Conservation (phyloP, 768 basidiomycete genomes). For the Pholiota molesta region DNA sequence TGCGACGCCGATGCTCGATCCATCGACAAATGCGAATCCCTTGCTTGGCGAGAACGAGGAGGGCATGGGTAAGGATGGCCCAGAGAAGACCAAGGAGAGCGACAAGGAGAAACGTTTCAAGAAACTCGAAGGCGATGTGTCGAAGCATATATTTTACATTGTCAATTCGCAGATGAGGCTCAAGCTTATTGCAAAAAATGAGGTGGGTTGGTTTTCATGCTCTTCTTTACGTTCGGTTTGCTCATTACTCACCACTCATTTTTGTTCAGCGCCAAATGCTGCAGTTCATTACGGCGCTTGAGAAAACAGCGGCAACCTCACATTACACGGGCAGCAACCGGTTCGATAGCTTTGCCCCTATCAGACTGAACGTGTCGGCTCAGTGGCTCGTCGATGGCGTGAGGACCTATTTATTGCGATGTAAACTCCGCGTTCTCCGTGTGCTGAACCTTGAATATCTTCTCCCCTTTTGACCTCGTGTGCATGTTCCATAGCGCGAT, state of each 20-base stretch:
- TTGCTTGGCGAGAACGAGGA: conserved; percentile 35
- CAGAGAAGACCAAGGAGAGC: conserved; percentile 44
- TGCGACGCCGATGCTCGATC: conserved; percentile 71
- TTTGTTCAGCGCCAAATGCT: conserved; percentile 83
- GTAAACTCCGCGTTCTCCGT: conserved; percentile 4
- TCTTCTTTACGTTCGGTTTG: not conserved
- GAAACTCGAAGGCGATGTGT: conserved; percentile 58
- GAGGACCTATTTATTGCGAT: conserved; percentile 26
- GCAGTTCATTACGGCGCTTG: conserved; percentile 93
- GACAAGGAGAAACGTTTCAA: conserved; percentile 23
- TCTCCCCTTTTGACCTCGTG: not conserved
- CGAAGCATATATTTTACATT: conserved; percentile 94
- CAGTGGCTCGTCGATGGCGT: conserved; percentile 99
- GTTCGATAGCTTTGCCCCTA: conserved; percentile 95
- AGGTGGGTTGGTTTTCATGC: conserved; percentile 44
- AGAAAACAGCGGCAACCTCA: conserved; percentile 76
- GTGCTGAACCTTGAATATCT: not conserved
- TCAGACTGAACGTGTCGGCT: conserved; percentile 89
- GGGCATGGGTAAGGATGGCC: conserved; percentile 38
- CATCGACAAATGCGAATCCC: conserved; percentile 75
- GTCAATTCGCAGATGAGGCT: conserved; percentile 88
- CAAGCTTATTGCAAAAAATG: conserved; percentile 86
- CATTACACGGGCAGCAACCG: conserved; percentile 80
- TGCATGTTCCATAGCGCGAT: conserved; percentile 65
- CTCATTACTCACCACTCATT: not conserved